Evolutionary conservation across 2,329 filamentous ascomycete genomes (phyloP), one percentile per base, ranked within the genome.

Genomic region (Alternaria infectoria): DNA sequence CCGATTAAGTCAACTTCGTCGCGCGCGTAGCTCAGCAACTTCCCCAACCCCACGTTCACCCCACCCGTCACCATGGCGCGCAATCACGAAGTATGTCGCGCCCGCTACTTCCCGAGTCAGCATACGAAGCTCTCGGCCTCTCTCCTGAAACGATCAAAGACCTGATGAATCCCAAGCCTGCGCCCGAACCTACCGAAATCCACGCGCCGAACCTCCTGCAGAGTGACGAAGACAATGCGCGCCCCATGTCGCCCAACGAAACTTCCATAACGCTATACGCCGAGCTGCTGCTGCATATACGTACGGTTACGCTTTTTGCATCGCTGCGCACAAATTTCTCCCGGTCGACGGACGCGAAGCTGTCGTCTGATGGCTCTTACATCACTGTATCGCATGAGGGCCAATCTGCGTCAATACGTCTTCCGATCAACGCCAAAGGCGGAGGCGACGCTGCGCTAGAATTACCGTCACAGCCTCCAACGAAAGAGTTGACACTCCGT

Each of bases 241-340:
- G 67, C 25, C 70, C 69, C n/a, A 71, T 77, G 43, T 66, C 68
- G 19, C 68, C 70, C 26, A 76, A 77, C 66, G 71, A 78, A 54
- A 69, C 73, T 15, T 70, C 68, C 40, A 80, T 80, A 49, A 71
- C 70, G 15, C 79, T 90, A 13, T 89, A 90, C 67, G 86, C 87
- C 23, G 88, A 90, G 74, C 82, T 88, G 15, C 79, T 90, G 40
- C 82, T 86, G 36, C 85, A 90, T 66, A 88, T 90, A 65, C 85
- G 86, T 45, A 87, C 88, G 63, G 80, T 89, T 45, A 87, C 86
- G 3, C 80, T 90, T 15, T 85, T 87, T 67, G 83, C 86, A 2
- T 86, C 84, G 3, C 76, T 88, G 6, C 78, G 79, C 23, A 83
- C 83, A 2, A 72, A 78, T 9, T 80, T 81, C 61, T 82, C 80